phyloP scores from a whole-genome alignment of 371 early-diverging fungal species.

The Rhizopus stolonifer region DNA sequence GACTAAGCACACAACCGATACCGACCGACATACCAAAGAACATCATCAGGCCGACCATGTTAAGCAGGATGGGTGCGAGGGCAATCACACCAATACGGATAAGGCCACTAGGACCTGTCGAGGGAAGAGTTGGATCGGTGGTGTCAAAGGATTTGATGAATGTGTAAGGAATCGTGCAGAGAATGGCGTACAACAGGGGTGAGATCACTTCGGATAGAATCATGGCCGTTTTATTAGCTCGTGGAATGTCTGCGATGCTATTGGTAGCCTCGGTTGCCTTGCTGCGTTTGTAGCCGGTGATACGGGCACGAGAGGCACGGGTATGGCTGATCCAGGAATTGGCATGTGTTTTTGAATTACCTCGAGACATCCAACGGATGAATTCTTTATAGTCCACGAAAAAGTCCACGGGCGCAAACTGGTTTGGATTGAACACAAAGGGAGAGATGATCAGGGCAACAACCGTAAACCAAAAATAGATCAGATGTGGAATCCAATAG shows the following conservation, averaged over 20 bases:
- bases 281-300: conserved; percentile 77
- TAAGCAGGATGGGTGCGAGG: conserved; percentile 71
- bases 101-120: conserved; percentile 46
- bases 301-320: conserved; percentile 67
- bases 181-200: conserved; percentile 66
- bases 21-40: conserved; percentile 72
- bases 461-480: conserved; percentile 88
- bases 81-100: conserved; percentile 69
- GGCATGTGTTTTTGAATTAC: conserved; percentile 70
- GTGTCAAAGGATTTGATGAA: conserved; percentile 63
- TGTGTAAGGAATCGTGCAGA: conserved; percentile 63
- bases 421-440: conserved; percentile 84
- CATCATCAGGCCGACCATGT: conserved; percentile 66
- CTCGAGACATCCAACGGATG: conserved; percentile 80
- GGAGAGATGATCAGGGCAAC: conserved; percentile 74
- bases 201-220: conserved; percentile 73
- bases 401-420: conserved; percentile 74
- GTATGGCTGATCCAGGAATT: conserved; percentile 84
- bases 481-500: conserved; percentile 71
- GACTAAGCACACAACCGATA: conserved; percentile 64
- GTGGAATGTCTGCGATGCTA: conserved; percentile 52
- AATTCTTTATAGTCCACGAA: conserved; percentile 80
- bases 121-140: conserved; percentile 30
- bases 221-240: conserved; percentile 66
- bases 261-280: conserved; percentile 42